A percentile compares a stretch with the other conserved stretches of the same genome.
phyloP scores from a whole-genome alignment of 805 yeast species.

The Wickerhamiella vanderwaltii region DNA sequence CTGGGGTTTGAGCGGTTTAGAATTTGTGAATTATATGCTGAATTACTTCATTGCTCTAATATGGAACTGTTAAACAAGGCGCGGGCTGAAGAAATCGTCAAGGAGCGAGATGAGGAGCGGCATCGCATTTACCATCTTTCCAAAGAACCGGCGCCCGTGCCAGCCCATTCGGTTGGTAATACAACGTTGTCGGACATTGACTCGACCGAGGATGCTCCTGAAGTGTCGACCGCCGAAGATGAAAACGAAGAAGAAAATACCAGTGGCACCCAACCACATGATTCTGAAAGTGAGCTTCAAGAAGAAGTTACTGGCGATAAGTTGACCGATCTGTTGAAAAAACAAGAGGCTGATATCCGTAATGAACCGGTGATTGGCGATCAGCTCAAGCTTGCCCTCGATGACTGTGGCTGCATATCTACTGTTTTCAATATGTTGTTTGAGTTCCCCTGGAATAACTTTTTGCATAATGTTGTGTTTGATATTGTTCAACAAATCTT shows the following conservation, averaged over 20 bases:
- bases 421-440: conserved; percentile 66
- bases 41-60: conserved; percentile 90
- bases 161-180: conserved; percentile 14
- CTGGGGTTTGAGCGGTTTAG: conserved; percentile 87
- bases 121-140: background rate
- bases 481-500: conserved; percentile 91
- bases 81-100: conserved; percentile 53
- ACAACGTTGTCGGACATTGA: conserved; percentile 9
- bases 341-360: conserved; percentile 30
- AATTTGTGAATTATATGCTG: conserved; percentile 86
- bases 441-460: conserved; percentile 90
- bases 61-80: conserved; percentile 82
- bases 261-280: conserved; percentile 20
- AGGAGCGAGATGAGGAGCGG: conserved; percentile 57
- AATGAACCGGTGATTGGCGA: conserved; percentile 72
- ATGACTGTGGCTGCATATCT: conserved; percentile 58
- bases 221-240: conserved; percentile 13
- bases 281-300: conserved; percentile 2
- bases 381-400: conserved; percentile 64
- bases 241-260: conserved; percentile 20
- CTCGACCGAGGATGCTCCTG: conserved; percentile 16
- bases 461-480: conserved; percentile 92
- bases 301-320: conserved; percentile 14
- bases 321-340: conserved; percentile 19
- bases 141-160: background rate